Conservation (phyloP, 345 rosid species). For the Eucalyptus microcorys region DNA sequence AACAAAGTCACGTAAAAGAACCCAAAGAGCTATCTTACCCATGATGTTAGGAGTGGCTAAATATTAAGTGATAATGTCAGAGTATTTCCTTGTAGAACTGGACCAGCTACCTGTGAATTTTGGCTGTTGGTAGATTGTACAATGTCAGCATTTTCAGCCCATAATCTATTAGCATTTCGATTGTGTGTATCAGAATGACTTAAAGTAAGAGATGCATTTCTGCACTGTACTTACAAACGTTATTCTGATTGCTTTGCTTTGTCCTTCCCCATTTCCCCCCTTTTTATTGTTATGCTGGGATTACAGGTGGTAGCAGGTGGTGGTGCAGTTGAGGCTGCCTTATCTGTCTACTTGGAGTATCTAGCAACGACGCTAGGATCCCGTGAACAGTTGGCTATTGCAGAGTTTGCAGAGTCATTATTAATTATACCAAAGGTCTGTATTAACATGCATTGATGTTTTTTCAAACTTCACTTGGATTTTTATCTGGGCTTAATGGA, state of each 20-base stretch:
- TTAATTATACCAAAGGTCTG: conserved; percentile 80
- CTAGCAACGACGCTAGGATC: conserved; percentile 93
- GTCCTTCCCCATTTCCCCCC: not conserved
- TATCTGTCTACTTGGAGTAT: conserved; percentile 84
- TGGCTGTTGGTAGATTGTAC: not conserved
- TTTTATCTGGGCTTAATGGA: not conserved
- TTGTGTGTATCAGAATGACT: not conserved
- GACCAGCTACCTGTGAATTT: not conserved
- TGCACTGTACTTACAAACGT: not conserved
- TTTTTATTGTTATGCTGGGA: not conserved
- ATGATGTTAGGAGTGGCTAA: not conserved
- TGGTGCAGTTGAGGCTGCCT: conserved; percentile 93
- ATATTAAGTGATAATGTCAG: not conserved
- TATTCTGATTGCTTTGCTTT: not conserved
- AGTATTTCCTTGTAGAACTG: not conserved
- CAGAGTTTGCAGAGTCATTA: conserved; percentile 91
- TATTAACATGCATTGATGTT: not conserved
- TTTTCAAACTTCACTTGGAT: not conserved
- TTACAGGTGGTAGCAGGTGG: conserved; percentile 97
- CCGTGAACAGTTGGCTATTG: conserved; percentile 89
- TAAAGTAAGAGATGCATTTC: not conserved
- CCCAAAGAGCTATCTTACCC: not conserved
- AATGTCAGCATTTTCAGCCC: not conserved
- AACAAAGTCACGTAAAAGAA: not conserved
- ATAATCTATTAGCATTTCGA: not conserved